A percentile compares a stretch with the other conserved stretches of the same genome.
Evolutionary conservation across 2,329 filamentous ascomycete species (phyloP).

Genomic region (Clarireedia paspali): DNA sequence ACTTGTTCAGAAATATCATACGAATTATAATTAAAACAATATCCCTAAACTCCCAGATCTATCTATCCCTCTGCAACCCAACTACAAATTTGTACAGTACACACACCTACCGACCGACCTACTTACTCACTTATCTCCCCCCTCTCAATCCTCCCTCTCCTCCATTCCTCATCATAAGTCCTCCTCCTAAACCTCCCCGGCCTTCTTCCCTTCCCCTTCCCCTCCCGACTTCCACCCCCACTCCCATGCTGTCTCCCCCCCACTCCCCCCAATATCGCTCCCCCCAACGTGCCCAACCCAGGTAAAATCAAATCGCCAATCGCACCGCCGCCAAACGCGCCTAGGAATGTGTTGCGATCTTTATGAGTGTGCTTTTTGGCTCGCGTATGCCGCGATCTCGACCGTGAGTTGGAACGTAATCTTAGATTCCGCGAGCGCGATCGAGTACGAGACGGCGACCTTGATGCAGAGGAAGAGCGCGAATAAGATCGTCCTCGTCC

Average conservation of each 20-base stretch:
- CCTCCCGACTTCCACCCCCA: constrained; percentile 5
- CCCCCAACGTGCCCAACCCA: constrained; percentile 19
- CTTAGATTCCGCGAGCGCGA: not conserved
- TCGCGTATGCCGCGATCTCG: not conserved
- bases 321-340: constrained; percentile 17
- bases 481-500: not conserved
- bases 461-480: not conserved
- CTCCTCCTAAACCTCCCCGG: constrained; percentile 1
- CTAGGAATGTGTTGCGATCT: constrained; percentile 18
- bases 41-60: too few species aligned
- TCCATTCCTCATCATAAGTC: constrained; percentile 12
- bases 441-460: not conserved
- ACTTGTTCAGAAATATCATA: too few species aligned
- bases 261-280: constrained; percentile 17
- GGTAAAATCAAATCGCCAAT: constrained; percentile 22
- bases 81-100: too few species aligned
- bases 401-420: not conserved
- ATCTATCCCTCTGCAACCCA: too few species aligned
- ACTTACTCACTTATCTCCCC: constrained; percentile 4
- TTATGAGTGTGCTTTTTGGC: not conserved
- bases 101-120: too few species aligned
- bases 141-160: constrained; percentile 7
- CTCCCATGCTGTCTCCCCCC: constrained; percentile 10
- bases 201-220: not conserved
- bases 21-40: too few species aligned